Conservation (phyloP, 1,139 yeast genomes). For the Wickerhamomyces sp. region DNA sequence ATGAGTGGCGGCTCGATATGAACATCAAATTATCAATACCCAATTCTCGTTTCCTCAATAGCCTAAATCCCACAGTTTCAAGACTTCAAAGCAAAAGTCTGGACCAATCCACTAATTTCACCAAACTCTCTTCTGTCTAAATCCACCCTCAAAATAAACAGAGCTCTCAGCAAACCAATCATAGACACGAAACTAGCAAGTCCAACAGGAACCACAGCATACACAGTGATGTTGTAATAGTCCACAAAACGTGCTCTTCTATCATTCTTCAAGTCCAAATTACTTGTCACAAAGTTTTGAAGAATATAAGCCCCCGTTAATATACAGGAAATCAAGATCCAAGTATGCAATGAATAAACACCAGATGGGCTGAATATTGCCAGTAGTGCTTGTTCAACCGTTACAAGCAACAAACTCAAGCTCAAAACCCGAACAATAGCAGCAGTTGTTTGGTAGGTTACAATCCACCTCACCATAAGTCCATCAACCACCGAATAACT, state of each 20-base stretch:
- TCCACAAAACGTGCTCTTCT: slow-evolving; percentile 54
- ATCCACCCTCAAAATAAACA: slow-evolving; percentile 71
- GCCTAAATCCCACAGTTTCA: too few species aligned
- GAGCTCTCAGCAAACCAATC: slow-evolving; percentile 72
- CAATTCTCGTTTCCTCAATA: too few species aligned
- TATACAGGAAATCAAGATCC: slow-evolving; percentile 86
- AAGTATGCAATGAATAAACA: slow-evolving; percentile 73
- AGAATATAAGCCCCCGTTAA: slow-evolving; percentile 78
- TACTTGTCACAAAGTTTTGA: slow-evolving; percentile 87
- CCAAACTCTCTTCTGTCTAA: slow-evolving; percentile 40
- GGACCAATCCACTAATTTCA: too few species aligned
- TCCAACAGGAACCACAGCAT: slow-evolving; percentile 97
- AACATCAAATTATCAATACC: too few species aligned
- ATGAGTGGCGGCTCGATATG: too few species aligned
- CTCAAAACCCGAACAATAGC: slow-evolving; percentile 83
- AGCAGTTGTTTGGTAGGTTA: slow-evolving; percentile 81
- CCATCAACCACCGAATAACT: slow-evolving; percentile 86
- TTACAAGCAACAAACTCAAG: slow-evolving; percentile 67
- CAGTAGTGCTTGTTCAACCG: slow-evolving; percentile 64
- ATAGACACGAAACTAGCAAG: slow-evolving; percentile 89
- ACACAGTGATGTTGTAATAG: slow-evolving; percentile 81
- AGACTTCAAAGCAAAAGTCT: too few species aligned
- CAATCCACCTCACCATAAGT: slow-evolving; percentile 89
- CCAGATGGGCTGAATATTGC: slow-evolving; percentile 52
- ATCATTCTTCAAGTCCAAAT: slow-evolving; percentile 53